phyloP scores from a whole-genome alignment of 1,284 basidiomycete genomes.

The Cutaneotrichosporon arboriforme region DNA sequence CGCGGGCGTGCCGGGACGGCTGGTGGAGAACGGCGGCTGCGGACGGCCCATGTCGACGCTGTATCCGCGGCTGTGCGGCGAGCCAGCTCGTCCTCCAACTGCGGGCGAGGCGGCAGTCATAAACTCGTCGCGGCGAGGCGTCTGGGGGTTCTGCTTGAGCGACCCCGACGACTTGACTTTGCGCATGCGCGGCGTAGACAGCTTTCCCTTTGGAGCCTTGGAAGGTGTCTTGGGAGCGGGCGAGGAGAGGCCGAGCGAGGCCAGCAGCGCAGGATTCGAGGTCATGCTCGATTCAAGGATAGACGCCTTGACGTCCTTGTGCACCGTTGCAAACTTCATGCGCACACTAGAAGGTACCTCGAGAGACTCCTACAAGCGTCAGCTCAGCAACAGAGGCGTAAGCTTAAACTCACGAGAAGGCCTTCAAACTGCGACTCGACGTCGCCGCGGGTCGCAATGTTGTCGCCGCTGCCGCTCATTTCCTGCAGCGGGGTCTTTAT shows the following conservation, averaged over 20 bases:
- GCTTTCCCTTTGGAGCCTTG: constrained; percentile 29
- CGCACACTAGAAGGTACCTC: constrained; percentile 40
- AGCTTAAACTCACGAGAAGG: constrained; percentile 29
- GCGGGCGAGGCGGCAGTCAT: constrained; percentile 36
- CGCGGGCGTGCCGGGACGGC: constrained; percentile 4
- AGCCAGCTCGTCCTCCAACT: background rate
- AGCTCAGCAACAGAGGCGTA: background rate
- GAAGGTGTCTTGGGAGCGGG: constrained; percentile 18
- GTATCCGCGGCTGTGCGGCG: constrained; percentile 2
- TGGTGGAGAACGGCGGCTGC: background rate
- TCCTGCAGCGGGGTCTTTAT: constrained; percentile 19
- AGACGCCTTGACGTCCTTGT: constrained; percentile 37
- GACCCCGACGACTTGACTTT: constrained; percentile 37
- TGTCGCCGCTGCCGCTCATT: background rate
- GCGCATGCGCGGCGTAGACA: constrained; percentile 38
- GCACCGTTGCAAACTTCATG: constrained; percentile 38
- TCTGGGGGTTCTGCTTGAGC: constrained; percentile 4
- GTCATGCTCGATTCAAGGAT: constrained; percentile 36
- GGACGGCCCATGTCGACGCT: background rate
- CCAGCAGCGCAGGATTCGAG: constrained; percentile 38
- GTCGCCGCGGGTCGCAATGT: constrained; percentile 14
- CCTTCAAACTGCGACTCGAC: constrained; percentile 38
- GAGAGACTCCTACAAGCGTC: constrained; percentile 35
- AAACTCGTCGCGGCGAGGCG: constrained; percentile 33
- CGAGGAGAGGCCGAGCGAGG: constrained; percentile 28